phyloP scores from a whole-genome alignment of 176 grass and related monocot species.

The Raddia guianensis region DNA sequence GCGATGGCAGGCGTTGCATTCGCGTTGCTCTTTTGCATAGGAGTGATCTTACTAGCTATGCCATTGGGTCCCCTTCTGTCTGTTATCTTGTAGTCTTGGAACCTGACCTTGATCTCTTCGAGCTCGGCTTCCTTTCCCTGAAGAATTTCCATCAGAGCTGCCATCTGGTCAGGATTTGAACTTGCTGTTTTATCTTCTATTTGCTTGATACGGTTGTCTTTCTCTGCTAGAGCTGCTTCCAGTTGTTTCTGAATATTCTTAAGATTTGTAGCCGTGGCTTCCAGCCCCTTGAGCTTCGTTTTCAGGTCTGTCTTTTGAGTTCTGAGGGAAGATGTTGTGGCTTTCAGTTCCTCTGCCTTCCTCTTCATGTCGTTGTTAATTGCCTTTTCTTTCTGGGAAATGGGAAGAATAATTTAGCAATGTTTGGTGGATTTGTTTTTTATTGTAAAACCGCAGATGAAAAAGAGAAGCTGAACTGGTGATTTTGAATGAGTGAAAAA shows the following conservation, averaged over 20 bases:
- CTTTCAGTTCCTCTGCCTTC: slow-evolving; percentile 71
- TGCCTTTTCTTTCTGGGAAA: slow-evolving; percentile 84
- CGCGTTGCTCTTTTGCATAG: slow-evolving; percentile 16
- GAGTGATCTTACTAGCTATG: slow-evolving; percentile 30
- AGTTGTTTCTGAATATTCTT: slow-evolving; percentile 71
- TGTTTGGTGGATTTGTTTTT: slow-evolving; percentile 1
- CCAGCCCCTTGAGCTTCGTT: slow-evolving; percentile 67
- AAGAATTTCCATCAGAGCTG: slow-evolving; percentile 65
- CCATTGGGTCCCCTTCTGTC: neutral
- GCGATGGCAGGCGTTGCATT: slow-evolving; percentile 14
- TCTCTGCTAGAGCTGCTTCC: slow-evolving; percentile 59
- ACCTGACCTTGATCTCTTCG: slow-evolving; percentile 68
- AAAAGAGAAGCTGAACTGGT: neutral
- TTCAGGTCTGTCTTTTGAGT: slow-evolving; percentile 71
- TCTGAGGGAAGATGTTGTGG: slow-evolving; percentile 62
- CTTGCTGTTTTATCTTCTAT: slow-evolving; percentile 37
- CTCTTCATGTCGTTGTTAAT: slow-evolving; percentile 57
- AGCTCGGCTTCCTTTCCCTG: slow-evolving; percentile 74
- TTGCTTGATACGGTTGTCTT: slow-evolving; percentile 54
- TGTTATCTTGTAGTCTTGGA: slow-evolving; percentile 39
- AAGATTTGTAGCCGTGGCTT: slow-evolving; percentile 49
- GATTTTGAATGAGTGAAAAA: neutral
- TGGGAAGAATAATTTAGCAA: slow-evolving; percentile 35
- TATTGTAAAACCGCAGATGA: neutral
- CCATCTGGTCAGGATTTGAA: slow-evolving; percentile 46